Evolutionary conservation across 495 filamentous ascomycete genomes (phyloP).

Genomic region (Aspergillus incahuasiensis): DNA sequence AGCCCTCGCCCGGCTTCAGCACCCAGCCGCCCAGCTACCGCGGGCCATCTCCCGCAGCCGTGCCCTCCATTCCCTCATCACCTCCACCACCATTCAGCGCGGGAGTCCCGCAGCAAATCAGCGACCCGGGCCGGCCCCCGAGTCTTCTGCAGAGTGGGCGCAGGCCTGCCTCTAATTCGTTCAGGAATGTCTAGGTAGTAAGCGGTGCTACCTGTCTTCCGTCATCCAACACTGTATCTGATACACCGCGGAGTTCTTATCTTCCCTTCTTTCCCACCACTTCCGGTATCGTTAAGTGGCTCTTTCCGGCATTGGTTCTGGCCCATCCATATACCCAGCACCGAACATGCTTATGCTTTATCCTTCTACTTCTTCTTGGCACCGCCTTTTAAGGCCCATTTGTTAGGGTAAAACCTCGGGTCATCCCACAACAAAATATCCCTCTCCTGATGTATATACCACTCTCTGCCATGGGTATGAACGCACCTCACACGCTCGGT

Average conservation of each 20-base stretch:
- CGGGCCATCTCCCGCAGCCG: constrained; percentile 22
- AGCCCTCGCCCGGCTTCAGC: constrained; percentile 21
- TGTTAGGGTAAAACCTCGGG: background rate
- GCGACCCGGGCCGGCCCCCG: constrained; percentile 33
- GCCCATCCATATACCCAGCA: background rate
- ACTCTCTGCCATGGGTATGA: background rate
- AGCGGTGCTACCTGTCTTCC: background rate
- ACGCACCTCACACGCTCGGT: background rate
- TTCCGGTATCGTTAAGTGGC: too few relatives aligned
- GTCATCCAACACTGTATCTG: background rate
- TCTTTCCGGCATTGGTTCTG: too few relatives aligned
- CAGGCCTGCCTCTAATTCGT: constrained; percentile 33
- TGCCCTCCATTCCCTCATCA: constrained; percentile 20
- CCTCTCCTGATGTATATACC: constrained; percentile 2
- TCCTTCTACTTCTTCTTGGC: background rate
- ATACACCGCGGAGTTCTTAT: background rate
- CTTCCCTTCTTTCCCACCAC: background rate
- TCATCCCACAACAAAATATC: background rate
- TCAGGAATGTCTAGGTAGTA: constrained; percentile 23
- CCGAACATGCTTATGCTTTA: background rate
- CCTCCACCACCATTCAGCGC: constrained; percentile 33
- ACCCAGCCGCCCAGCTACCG: constrained; percentile 20
- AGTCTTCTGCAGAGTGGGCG: constrained; percentile 43
- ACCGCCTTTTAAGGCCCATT: background rate
- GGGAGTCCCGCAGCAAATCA: constrained; percentile 20